Percentiles rank a stretch among this genome's conserved stretches.
Evolutionary conservation across 208 protist genomes (phyloP).

Genomic region (Naegleria gruberi): DNA sequence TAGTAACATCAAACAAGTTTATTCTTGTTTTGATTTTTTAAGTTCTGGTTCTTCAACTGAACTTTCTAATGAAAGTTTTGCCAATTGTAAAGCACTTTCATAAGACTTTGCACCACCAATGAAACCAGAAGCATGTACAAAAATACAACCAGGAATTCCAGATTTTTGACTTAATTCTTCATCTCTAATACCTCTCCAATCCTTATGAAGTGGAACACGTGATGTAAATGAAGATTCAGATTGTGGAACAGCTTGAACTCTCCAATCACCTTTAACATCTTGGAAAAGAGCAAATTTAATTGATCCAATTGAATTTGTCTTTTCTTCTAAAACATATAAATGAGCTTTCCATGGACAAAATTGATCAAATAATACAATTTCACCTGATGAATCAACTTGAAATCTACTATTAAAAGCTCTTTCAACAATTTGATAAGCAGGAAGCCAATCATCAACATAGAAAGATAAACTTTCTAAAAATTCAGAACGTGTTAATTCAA

Average conservation of each 20-base stretch:
- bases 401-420: conserved; percentile 50
- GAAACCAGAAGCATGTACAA: conserved; percentile 88
- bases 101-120: conserved; percentile 86
- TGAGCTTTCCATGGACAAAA: conserved; percentile 86
- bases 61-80: conserved; percentile 55
- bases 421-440: conserved; percentile 68
- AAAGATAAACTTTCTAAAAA: conserved; percentile 72
- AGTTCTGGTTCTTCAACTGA: neutral
- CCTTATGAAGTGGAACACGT: conserved; percentile 63
- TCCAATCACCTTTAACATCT: conserved; percentile 67
- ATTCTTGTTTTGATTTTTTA: neutral
- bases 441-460: conserved; percentile 74
- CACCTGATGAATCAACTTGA: conserved; percentile 53
- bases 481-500: conserved; percentile 64
- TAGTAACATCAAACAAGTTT: too few relatives aligned
- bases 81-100: conserved; percentile 80
- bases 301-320: conserved; percentile 42
- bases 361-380: conserved; percentile 64
- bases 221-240: conserved; percentile 55
- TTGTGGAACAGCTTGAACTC: conserved; percentile 69
- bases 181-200: conserved; percentile 82
- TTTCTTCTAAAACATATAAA: conserved; percentile 72
- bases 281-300: conserved; percentile 76
- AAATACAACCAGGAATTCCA: conserved; percentile 78
- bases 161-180: conserved; percentile 60